Evolutionary conservation across 345 rosid species (phyloP), one percentile per base, ranked within the genome.

Genomic region (Pistacia vera): DNA sequence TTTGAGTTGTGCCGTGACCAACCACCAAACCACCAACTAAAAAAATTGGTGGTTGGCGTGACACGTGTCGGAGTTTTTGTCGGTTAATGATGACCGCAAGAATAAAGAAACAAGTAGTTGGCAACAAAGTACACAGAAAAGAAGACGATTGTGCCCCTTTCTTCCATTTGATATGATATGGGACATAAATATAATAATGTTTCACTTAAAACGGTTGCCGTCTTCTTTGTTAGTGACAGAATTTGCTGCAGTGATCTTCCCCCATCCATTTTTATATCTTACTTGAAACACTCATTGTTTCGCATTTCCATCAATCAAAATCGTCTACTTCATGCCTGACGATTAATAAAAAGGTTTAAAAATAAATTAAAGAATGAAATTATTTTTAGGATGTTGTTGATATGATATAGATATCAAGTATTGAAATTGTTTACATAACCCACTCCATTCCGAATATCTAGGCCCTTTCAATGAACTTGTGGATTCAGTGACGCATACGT

Each of bases 11-110:
- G 55, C 33, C 65, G 52, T 35, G 3, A 61, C 57, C 66, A 51
- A 72, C 17, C 48, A 25, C 65, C 11, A 4, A 12, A 20, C 52
- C 22, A 58, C 28, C 6, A 1, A 41, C 11, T 11, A 22, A 11
- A 12, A 28, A 62, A 3, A 20, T 68, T 55, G 66, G 75, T 30
- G 63, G 17, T 33, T 10, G 46, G 44, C 1, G 0, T 0, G 55
- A 41, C 76, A 74, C 81, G 79, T 74, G 81, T 60, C 58, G 8
- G 5, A 25, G 4, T 54, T 5, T 71, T 1, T 65, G 63, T 70
- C 75, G 7, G 38, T 33, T 33, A 46, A 57, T 20, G 2, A n/a
- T 33, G 18, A n/a, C 72, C 71, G 11, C 68, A 55, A 0, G 55
- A 17, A 46, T n/a, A 35, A 41, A 73, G 22, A 68, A 63, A 35